Percentiles rank a stretch among this genome's conserved stretches.
Conservation (phyloP, 139 green algal genomes). For the Tetradesmus lagerheimii region DNA sequence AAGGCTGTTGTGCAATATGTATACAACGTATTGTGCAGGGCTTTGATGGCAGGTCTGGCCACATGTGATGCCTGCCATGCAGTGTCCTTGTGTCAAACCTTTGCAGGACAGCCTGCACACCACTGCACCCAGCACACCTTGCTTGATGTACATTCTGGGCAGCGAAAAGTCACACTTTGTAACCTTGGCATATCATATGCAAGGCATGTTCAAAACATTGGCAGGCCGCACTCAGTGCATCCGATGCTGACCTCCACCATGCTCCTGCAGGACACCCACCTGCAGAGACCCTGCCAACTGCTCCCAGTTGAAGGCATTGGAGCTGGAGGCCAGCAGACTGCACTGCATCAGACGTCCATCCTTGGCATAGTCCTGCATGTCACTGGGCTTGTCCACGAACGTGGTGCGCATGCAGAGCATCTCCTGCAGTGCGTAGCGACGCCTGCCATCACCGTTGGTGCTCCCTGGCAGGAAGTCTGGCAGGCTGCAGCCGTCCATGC, state of each 20-base stretch:
- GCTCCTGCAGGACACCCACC: neutral
- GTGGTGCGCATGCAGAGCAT: neutral
- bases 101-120: too few species aligned
- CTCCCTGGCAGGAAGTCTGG: neutral
- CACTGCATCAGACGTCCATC: neutral
- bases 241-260: neutral
- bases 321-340: neutral
- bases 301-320: neutral
- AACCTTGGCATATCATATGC: too few species aligned
- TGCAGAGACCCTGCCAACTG: neutral
- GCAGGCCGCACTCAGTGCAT: neutral
- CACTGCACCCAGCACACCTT: too few species aligned
- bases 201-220: too few species aligned
- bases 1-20: too few species aligned
- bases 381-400: neutral
- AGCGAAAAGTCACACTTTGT: too few species aligned
- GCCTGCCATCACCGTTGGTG: neutral
- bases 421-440: neutral
- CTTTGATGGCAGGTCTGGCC: too few species aligned
- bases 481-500: neutral
- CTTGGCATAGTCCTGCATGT: neutral
- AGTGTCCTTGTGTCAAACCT: too few species aligned
- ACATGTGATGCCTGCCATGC: too few species aligned
- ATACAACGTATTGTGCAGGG: too few species aligned
- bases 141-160: too few species aligned